phyloP scores from a whole-genome alignment of 176 grass and related monocot genomes.

The Eragrostis nindensis region DNA sequence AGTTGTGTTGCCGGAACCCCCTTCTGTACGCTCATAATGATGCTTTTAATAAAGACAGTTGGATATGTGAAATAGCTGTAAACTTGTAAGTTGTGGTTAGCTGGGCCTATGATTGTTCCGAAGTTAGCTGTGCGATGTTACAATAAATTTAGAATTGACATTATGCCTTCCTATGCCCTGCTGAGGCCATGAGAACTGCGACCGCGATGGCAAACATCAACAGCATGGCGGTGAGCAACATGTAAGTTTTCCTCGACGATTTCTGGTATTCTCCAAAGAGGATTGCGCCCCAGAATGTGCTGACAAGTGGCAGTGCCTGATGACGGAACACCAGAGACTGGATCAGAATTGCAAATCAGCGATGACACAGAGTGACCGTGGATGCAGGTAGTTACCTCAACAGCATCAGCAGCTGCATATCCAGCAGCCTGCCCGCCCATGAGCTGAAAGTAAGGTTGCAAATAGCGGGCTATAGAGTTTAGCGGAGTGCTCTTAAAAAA shows the following conservation, averaged over 20 bases:
- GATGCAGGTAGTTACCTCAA: constrained; percentile 41
- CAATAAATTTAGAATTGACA: not conserved
- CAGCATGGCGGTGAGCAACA: constrained; percentile 57
- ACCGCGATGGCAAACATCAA: constrained; percentile 63
- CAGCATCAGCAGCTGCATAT: constrained; percentile 69
- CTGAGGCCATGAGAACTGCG: constrained; percentile 58
- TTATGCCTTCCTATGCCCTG: constrained; percentile 46
- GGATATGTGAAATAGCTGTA: too few relatives aligned
- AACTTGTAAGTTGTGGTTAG: too few relatives aligned
- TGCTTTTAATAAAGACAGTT: too few relatives aligned
- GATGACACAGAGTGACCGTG: not conserved
- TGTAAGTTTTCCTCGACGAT: constrained; percentile 47
- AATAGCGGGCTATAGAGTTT: too few relatives aligned
- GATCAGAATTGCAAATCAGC: not conserved
- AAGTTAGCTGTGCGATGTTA: not conserved
- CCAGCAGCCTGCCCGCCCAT: constrained; percentile 74
- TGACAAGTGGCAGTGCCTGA: constrained; percentile 48
- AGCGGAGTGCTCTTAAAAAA: too few relatives aligned
- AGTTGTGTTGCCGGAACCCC: too few relatives aligned
- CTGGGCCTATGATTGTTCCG: not conserved
- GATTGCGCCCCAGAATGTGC: constrained; percentile 52
- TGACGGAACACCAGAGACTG: not conserved
- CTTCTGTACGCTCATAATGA: too few relatives aligned
- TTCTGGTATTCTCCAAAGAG: constrained; percentile 48
- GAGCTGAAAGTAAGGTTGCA: too few relatives aligned